Evolutionary conservation across 768 basidiomycete genomes (phyloP).

Genomic region (Podaxis sp.): DNA sequence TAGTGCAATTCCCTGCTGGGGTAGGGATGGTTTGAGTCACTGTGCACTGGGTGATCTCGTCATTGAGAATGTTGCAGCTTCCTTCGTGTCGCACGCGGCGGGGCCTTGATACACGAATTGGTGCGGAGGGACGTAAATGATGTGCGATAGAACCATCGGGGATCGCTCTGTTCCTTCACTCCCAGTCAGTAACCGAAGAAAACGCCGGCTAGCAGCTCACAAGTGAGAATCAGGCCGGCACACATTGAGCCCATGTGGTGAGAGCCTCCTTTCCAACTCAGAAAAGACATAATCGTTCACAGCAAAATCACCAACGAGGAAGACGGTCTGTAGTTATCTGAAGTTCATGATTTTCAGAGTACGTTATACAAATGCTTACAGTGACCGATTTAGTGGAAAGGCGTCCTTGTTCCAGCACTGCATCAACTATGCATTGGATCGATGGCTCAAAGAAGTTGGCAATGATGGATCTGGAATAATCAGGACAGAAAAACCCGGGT

Average conservation of each 20-base stretch:
- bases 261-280: slow-evolving; percentile 14
- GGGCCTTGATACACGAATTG: slow-evolving; percentile 22
- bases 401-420: slow-evolving; percentile 19
- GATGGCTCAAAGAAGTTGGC: slow-evolving; percentile 29
- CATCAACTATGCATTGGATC: slow-evolving; percentile 27
- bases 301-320: slow-evolving; percentile 51
- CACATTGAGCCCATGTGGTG: slow-evolving; percentile 11
- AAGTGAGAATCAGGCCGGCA: slow-evolving; percentile 18
- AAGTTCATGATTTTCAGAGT: neutral
- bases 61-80: too few species aligned
- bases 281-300: slow-evolving; percentile 45
- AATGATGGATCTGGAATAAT: slow-evolving; percentile 22
- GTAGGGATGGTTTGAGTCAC: too few species aligned
- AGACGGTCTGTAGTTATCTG: slow-evolving; percentile 24
- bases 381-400: slow-evolving; percentile 21
- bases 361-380: slow-evolving; percentile 16
- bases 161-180: slow-evolving; percentile 28
- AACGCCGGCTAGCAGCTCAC: neutral
- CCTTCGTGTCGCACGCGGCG: too few species aligned
- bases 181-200: neutral
- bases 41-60: too few species aligned
- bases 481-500: neutral
- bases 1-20: too few species aligned
- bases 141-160: slow-evolving; percentile 29
- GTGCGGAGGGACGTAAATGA: slow-evolving; percentile 26